Evolutionary conservation across 257 asterid genomes (phyloP).

Genomic region (Datura wrightii): DNA sequence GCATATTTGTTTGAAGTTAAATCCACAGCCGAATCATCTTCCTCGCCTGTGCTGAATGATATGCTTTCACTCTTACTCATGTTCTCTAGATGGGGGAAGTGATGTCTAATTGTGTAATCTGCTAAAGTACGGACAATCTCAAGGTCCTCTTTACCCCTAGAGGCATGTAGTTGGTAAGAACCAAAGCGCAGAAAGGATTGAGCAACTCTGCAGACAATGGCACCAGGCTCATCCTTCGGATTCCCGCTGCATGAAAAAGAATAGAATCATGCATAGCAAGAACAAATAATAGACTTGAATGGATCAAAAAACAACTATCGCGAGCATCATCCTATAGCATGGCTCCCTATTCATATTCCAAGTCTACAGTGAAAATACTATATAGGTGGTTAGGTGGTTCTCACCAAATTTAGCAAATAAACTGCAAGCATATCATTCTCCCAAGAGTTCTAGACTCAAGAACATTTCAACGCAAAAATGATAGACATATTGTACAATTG

Average conservation of each 20-base stretch:
- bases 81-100: conserved; percentile 84
- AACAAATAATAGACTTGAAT: background rate
- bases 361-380: background rate
- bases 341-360: conserved; percentile 15
- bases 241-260: conserved; percentile 73
- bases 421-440: background rate
- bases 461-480: background rate
- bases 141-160: conserved; percentile 78
- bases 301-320: background rate
- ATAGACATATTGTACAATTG: background rate
- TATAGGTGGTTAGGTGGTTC: background rate
- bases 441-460: background rate
- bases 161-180: conserved; percentile 92
- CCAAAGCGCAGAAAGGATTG: conserved; percentile 96
- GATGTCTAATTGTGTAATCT: conserved; percentile 83
- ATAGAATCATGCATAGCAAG: background rate
- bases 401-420: background rate
- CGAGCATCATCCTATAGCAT: background rate
- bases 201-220: conserved; percentile 93
- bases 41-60: conserved; percentile 86
- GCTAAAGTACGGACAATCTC: conserved; percentile 79
- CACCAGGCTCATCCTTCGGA: conserved; percentile 98
- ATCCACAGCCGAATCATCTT: conserved; percentile 83
- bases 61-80: conserved; percentile 77
- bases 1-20: conserved; percentile 96